Conservation (phyloP, 1,284 basidiomycete genomes). For the Microbotryum lychnidis-dioicae region DNA sequence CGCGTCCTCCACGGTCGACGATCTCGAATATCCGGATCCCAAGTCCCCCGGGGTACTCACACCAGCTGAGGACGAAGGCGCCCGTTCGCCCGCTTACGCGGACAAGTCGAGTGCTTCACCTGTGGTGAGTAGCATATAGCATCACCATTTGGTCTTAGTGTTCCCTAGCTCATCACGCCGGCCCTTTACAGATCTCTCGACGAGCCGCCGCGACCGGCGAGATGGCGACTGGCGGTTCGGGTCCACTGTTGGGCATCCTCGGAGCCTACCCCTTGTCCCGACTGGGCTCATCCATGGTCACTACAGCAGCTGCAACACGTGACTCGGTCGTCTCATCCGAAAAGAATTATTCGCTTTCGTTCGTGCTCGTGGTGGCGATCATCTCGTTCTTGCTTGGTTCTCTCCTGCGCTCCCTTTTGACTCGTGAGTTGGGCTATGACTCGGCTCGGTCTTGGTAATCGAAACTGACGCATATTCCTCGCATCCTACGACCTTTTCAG, state of each 20-base stretch:
- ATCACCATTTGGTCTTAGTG: not conserved
- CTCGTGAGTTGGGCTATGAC: conserved; percentile 44
- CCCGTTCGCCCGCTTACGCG: conserved; percentile 4
- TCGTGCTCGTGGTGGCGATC: conserved; percentile 65
- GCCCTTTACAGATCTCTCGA: conserved; percentile 5
- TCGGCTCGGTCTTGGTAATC: conserved; percentile 66
- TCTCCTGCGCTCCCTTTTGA: conserved; percentile 71
- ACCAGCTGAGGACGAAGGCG: conserved; percentile 10
- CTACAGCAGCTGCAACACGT: conserved; percentile 14
- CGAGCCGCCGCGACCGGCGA: conserved; percentile 15
- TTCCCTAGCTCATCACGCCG: not conserved
- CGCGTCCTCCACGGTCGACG: conserved; percentile 14
- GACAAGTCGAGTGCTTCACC: not conserved
- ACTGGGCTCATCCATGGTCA: conserved; percentile 15
- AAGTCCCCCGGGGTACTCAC: conserved; percentile 26
- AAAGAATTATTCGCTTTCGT: conserved; percentile 37
- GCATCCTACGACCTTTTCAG: not conserved
- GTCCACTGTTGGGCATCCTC: conserved; percentile 19
- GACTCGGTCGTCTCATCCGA: conserved; percentile 12
- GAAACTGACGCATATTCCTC: not conserved
- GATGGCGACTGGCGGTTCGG: not conserved
- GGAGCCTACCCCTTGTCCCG: conserved; percentile 19
- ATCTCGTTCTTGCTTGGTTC: conserved; percentile 88
- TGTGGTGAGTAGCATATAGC: not conserved
- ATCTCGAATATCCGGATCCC: conserved; percentile 30